Conservation (phyloP, 1,284 basidiomycete genomes). For the Porodaedalea pini region DNA sequence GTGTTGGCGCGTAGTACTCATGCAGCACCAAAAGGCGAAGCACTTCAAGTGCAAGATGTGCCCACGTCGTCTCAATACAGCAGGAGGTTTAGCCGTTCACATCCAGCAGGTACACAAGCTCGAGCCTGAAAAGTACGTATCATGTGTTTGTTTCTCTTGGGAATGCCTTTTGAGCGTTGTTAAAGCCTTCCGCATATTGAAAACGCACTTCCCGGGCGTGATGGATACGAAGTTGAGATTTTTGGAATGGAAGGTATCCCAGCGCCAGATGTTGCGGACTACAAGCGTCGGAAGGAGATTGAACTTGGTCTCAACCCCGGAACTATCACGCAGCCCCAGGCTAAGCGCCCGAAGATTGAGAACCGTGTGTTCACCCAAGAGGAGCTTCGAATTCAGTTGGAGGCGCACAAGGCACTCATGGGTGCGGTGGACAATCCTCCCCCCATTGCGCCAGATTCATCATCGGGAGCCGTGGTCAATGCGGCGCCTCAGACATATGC, state of each 20-base stretch:
- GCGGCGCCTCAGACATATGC: slow-evolving; percentile 66
- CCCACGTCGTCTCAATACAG: slow-evolving; percentile 92
- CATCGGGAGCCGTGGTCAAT: slow-evolving; percentile 57
- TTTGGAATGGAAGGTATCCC: slow-evolving; percentile 99
- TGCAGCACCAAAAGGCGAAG: slow-evolving; percentile 99
- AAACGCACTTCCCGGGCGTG: slow-evolving; percentile 92
- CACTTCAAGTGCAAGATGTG: slow-evolving; percentile 98
- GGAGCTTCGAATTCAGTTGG: slow-evolving; percentile 81
- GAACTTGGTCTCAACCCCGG: slow-evolving; percentile 84
- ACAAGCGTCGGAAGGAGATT: slow-evolving; percentile 90
- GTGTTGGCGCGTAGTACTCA: slow-evolving; percentile 63
- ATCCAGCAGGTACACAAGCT: slow-evolving; percentile 99
- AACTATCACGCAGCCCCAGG: slow-evolving; percentile 70
- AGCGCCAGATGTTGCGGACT: slow-evolving; percentile 89
- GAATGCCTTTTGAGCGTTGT: slow-evolving; percentile 17
- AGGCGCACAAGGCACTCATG: slow-evolving; percentile 92
- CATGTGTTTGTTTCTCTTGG: background rate
- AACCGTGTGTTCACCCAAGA: slow-evolving; percentile 80
- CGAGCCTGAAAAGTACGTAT: slow-evolving; percentile 86
- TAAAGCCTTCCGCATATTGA: slow-evolving; percentile 78
- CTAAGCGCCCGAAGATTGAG: slow-evolving; percentile 82
- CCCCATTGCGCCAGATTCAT: slow-evolving; percentile 33
- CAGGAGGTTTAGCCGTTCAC: slow-evolving; percentile 97
- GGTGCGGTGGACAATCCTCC: slow-evolving; percentile 50
- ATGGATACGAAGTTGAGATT: slow-evolving; percentile 98